Evolutionary conservation across 2,329 filamentous ascomycete species (phyloP).

Genomic region (Neonectria punicea): DNA sequence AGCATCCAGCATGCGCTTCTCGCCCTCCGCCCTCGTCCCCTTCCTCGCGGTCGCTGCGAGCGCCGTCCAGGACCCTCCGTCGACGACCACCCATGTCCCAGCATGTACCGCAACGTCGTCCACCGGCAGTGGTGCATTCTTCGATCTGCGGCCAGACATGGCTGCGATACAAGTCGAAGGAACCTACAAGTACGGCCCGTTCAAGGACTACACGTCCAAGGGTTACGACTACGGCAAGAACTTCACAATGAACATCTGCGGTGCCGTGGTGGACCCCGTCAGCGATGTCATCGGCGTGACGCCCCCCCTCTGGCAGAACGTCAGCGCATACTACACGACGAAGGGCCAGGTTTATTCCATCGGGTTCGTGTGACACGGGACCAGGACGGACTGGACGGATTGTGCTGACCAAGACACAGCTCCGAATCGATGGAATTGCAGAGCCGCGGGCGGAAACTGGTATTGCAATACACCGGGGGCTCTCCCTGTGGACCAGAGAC

Average conservation of each 20-base stretch:
- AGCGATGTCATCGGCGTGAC: conserved; percentile 73
- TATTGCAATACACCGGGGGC: conserved; percentile 80
- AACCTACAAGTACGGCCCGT: conserved; percentile 52
- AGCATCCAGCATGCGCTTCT: conserved; percentile 42
- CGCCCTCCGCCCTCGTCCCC: conserved; percentile 45
- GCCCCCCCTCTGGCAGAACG: conserved; percentile 72
- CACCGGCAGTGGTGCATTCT: conserved; percentile 66
- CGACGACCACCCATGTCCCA: conserved; percentile 56
- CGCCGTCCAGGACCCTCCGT: conserved; percentile 50
- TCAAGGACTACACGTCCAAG: conserved; percentile 69
- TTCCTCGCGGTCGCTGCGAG: conserved; percentile 49
- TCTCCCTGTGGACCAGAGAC: conserved; percentile 73
- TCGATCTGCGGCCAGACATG: conserved; percentile 66
- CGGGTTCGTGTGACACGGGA: conserved; percentile 63
- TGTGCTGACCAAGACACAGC: conserved; percentile 36
- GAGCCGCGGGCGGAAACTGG: conserved; percentile 77
- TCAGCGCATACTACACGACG: conserved; percentile 80
- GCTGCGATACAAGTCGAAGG: conserved; percentile 57
- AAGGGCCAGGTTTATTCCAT: conserved; percentile 77
- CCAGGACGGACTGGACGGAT: conserved; percentile 5
- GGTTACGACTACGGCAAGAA: conserved; percentile 84
- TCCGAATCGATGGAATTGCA: conserved; percentile 62
- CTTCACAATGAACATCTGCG: conserved; percentile 87
- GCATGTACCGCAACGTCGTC: conserved; percentile 67
- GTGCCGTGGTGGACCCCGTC: conserved; percentile 74